phyloP scores from a whole-genome alignment of 768 basidiomycete species.

The Termitomyces sp. region DNA sequence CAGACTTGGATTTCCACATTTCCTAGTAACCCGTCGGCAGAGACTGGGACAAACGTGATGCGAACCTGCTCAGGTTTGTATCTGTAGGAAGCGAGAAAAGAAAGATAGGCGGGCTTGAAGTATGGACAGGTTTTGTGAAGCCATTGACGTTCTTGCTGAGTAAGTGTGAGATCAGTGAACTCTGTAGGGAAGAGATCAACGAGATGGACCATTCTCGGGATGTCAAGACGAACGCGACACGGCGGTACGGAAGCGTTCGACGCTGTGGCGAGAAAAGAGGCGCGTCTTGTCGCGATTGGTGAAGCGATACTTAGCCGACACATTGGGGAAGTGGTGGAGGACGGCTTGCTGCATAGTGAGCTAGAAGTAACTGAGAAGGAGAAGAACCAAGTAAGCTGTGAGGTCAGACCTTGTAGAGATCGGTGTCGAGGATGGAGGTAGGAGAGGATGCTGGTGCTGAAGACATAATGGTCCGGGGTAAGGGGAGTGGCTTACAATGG shows the following conservation, averaged over 20 bases:
- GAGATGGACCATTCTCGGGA: not conserved
- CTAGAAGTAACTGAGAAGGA: conserved; percentile 35
- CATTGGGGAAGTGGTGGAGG: conserved; percentile 68
- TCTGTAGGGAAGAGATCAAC: conserved; percentile 36
- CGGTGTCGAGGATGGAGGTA: conserved; percentile 83
- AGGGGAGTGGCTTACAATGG: not conserved
- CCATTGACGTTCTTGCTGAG: conserved; percentile 62
- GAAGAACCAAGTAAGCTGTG: not conserved
- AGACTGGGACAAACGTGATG: conserved; percentile 59
- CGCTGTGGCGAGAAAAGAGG: conserved; percentile 63
- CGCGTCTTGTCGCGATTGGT: conserved; percentile 69
- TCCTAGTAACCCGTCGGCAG: conserved; percentile 50
- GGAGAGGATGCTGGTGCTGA: conserved; percentile 27
- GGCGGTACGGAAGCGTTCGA: conserved; percentile 54
- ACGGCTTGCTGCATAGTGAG: conserved; percentile 97
- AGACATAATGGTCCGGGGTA: conserved; percentile 33
- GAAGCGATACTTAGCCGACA: conserved; percentile 72
- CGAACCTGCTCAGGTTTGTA: conserved; percentile 75
- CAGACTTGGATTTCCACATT: conserved; percentile 65
- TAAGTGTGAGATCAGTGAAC: conserved; percentile 62
- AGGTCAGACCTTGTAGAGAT: conserved; percentile 79
- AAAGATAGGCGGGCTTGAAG: conserved; percentile 68
- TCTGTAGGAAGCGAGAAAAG: conserved; percentile 66
- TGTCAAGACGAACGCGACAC: conserved; percentile 48
- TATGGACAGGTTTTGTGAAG: conserved; percentile 70